Evolutionary conservation across 305 asterid genomes (phyloP).

Genomic region (Andrographis paniculata): DNA sequence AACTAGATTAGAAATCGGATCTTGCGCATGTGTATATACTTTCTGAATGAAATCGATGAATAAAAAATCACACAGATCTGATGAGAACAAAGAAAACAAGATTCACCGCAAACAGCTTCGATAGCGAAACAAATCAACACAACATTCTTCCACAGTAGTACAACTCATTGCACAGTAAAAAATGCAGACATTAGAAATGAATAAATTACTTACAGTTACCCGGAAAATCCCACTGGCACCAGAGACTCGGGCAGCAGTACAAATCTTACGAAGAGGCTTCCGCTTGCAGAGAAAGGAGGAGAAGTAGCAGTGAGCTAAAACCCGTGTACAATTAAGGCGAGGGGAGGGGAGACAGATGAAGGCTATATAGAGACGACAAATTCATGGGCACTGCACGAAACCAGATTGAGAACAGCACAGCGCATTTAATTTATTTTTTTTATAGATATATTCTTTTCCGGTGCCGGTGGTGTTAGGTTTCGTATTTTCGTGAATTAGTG

Average conservation of each 20-base stretch:
- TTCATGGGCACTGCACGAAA: not conserved
- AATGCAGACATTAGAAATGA: too few species aligned
- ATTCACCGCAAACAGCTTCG: conserved; percentile 2
- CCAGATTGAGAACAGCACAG: not conserved
- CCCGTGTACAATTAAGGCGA: not conserved
- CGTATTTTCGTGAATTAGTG: conserved; percentile 19
- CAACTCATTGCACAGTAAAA: not conserved
- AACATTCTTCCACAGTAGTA: conserved; percentile 6
- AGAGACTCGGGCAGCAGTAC: too few species aligned
- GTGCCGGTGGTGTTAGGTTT: not conserved
- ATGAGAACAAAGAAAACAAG: not conserved
- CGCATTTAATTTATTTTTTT: not conserved
- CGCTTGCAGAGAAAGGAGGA: not conserved
- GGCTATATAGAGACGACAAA: not conserved
- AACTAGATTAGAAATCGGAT: conserved; percentile 6
- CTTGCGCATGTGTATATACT: not conserved
- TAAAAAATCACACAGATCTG: conserved; percentile 19
- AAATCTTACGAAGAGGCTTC: too few species aligned
- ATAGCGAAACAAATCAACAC: conserved; percentile 1
- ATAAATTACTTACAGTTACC: too few species aligned
- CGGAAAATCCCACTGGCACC: too few species aligned
- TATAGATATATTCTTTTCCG: not conserved
- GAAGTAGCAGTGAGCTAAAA: not conserved
- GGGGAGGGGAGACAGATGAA: not conserved
- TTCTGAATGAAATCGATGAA: not conserved